Percentiles rank a stretch among this genome's conserved stretches.
phyloP scores from a whole-genome alignment of 176 grass and related monocot genomes.

The Aegilops bicornis region DNA sequence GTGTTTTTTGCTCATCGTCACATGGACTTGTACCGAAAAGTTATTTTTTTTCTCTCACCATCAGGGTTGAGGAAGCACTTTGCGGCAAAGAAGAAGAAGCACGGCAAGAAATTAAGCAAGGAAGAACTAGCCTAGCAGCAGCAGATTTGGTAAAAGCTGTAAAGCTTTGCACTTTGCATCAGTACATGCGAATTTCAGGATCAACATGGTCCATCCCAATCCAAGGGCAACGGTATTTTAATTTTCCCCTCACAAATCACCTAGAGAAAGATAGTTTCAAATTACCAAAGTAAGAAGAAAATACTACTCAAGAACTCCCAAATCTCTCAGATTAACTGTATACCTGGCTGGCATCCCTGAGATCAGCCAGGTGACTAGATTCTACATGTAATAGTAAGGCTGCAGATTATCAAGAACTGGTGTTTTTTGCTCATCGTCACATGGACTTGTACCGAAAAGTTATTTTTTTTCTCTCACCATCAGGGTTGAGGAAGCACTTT shows the following conservation, averaged over 20 bases:
- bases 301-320: background rate
- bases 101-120: slow-evolving; percentile 16
- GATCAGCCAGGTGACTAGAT: too few relatives aligned
- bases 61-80: too few relatives aligned
- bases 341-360: background rate
- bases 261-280: background rate
- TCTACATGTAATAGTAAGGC: too few relatives aligned
- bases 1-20: too few relatives aligned
- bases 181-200: slow-evolving; percentile 36
- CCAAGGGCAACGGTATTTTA: slow-evolving; percentile 6
- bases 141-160: slow-evolving; percentile 47
- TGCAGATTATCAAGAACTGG: too few relatives aligned
- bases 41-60: too few relatives aligned
- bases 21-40: too few relatives aligned
- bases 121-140: slow-evolving; percentile 30
- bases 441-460: too few relatives aligned
- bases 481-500: too few relatives aligned
- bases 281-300: background rate
- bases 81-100: too few relatives aligned
- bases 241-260: background rate
- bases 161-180: slow-evolving; percentile 43
- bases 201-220: slow-evolving; percentile 18
- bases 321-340: slow-evolving; percentile 30
- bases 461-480: too few relatives aligned
- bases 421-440: too few relatives aligned